Percentiles rank a stretch among this genome's conserved stretches.
Evolutionary conservation across 331 rosid species (phyloP).

Genomic region (Prunus yedoensis): DNA sequence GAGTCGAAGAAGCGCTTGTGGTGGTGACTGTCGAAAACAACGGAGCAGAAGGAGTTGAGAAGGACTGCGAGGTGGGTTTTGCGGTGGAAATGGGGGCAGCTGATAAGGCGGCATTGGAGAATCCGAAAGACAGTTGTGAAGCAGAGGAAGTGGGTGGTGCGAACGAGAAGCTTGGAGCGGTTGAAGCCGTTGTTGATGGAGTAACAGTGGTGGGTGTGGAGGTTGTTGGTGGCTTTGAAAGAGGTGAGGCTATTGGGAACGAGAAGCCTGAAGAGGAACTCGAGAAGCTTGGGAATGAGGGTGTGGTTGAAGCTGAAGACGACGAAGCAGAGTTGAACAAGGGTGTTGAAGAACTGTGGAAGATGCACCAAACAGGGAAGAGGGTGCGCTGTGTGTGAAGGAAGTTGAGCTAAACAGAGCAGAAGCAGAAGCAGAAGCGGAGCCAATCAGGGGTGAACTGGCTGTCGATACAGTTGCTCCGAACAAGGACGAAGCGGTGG

Average conservation of each 20-base stretch:
- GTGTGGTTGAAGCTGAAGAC: slow-evolving; percentile 31
- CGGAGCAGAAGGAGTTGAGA: slow-evolving; percentile 47
- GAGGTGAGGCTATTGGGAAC: slow-evolving; percentile 33
- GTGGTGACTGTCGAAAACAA: slow-evolving; percentile 59
- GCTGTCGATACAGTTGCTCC: slow-evolving; percentile 18
- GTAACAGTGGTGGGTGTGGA: slow-evolving; percentile 24
- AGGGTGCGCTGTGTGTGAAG: slow-evolving; percentile 14
- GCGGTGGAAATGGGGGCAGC: slow-evolving; percentile 29
- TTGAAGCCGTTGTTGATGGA: slow-evolving; percentile 34
- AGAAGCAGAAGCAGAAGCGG: slow-evolving; percentile 25
- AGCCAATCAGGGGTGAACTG: slow-evolving; percentile 1
- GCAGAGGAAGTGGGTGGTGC: slow-evolving; percentile 46
- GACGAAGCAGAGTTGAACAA: slow-evolving; percentile 29
- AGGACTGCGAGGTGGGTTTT: slow-evolving; percentile 37
- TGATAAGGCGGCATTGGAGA: slow-evolving; percentile 45
- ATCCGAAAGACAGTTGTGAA: slow-evolving; percentile 50
- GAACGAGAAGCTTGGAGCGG: slow-evolving; percentile 40
- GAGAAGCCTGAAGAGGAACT: slow-evolving; percentile 31
- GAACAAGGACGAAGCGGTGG: slow-evolving; percentile 25
- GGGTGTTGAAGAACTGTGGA: not conserved
- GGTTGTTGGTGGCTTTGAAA: slow-evolving; percentile 38
- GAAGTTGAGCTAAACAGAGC: slow-evolving; percentile 36
- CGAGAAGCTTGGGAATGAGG: slow-evolving; percentile 38
- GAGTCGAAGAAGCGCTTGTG: slow-evolving; percentile 50
- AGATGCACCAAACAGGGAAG: slow-evolving; percentile 30